Base-by-base conservation (phyloP, 768 basidiomycete genomes). In the Macrolepiota fuliginosa region DNA sequence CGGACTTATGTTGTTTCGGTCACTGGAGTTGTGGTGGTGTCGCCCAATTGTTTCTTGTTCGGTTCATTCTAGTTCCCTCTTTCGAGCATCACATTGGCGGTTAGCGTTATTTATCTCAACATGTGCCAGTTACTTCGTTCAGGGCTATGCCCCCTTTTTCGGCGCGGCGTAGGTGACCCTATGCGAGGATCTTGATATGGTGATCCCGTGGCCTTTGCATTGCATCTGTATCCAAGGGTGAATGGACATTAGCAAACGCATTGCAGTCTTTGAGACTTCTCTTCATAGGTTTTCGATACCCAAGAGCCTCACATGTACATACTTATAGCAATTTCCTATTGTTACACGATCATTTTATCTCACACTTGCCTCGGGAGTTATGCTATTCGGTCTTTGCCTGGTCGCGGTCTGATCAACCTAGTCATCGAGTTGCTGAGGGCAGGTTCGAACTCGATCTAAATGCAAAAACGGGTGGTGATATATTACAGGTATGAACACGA, bases 401-500 rank as follows among this genome's bases (percentile, higher is more conserved):
- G 7, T 40, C 39, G 39, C 39, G 39, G 19, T 45, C 19, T 15
- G 42, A 17, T 45, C 29, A n/a, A 19, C 17, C 19, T 5, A 19
- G 17, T 19, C 17, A 9, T 19, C 19, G 7, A 17, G 13, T 36
- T 54, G 32, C 29, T 36, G 17, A 9, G 17, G 19, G 24, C 22
- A 17, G 9, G 22, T 7, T 7, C 13, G 19, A 36, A 12, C 22
- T 10, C 13, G 6, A 36, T 32, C 12, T n/a, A 11, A 19, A 35
- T 13, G 24, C 22, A 36, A 4, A 50, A 19, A 47, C 22, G 46
- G 46, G 32, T 35, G 49, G 57, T 58, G 57, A 58, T 58, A 58
- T 58, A 50, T 49, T 58, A 58, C 57, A 58, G 46, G 19, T 50
- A 58, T 58, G 57, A 25, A 50, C 54, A 50, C 49, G 32, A 36